These are phyloP conservation scores for Myrmaecium sp. DNA, from an alignment of 2,329 filamentous ascomycete species.

Conservation along the genomic window DNA sequence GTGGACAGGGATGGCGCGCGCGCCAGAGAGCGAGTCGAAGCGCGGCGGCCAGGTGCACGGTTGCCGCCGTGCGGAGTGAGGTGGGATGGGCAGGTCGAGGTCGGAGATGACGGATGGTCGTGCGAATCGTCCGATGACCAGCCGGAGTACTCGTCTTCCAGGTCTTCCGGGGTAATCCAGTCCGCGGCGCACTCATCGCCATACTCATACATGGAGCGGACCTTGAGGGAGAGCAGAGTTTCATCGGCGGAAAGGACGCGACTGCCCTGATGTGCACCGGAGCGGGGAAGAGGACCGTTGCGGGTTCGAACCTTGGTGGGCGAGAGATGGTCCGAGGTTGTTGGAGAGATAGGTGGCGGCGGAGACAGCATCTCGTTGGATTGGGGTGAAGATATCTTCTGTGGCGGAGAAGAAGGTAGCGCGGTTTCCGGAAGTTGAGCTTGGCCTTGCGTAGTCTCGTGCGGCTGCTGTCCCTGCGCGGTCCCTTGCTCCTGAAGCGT, in stretches of 20 bases:
- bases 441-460: constrained; percentile 1
- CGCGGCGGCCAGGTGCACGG: no score
- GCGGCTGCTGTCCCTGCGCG: no score
- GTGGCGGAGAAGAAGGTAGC: background rate
- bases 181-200: constrained; percentile 38
- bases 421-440: constrained; percentile 1
- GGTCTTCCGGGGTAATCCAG: constrained; percentile 13
- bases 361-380: background rate
- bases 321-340: no score
- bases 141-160: background rate
- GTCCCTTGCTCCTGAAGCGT: no score
- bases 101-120: no score
- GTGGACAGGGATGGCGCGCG: constrained; percentile 8
- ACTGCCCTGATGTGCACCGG: constrained; percentile 8
- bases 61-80: constrained; percentile 2
- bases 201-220: constrained; percentile 46
- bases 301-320: no score
- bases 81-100: no score
- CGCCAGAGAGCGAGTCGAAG: background rate
- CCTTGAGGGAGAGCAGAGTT: constrained; percentile 43
- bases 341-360: background rate
- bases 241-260: constrained; percentile 46
- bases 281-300: no score
- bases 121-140: background rate
- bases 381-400: background rate